Conservation (phyloP, 768 basidiomycete species). For the Naganishia vaughanmartiniae region DNA sequence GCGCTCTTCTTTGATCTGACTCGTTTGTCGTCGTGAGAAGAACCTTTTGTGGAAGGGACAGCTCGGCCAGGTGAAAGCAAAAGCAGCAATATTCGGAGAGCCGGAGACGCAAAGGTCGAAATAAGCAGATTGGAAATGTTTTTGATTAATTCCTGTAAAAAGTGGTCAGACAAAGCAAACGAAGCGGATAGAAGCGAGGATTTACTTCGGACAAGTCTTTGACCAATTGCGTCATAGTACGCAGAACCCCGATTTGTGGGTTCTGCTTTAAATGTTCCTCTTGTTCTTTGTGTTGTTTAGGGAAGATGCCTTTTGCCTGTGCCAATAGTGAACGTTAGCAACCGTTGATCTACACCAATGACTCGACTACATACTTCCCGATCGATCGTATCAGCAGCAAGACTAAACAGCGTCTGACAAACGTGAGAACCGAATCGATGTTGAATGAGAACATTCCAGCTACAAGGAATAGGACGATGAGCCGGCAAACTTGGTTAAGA, state of each 20-base stretch:
- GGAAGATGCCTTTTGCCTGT: conserved; percentile 38
- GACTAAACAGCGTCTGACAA: conserved; percentile 76
- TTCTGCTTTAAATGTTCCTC: conserved; percentile 25
- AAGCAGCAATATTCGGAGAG: conserved; percentile 72
- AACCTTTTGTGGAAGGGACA: conserved; percentile 53
- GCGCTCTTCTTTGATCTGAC: conserved; percentile 82
- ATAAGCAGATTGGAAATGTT: conserved; percentile 65
- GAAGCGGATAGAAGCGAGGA: conserved; percentile 31
- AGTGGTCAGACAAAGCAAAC: not conserved
- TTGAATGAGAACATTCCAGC: conserved; percentile 45
- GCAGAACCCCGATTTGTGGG: conserved; percentile 37
- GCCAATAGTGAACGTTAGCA: not conserved
- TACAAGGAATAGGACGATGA: not conserved
- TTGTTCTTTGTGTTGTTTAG: conserved; percentile 52
- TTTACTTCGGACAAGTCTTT: conserved; percentile 6
- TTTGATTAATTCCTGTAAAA: conserved; percentile 66
- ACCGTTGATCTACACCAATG: conserved; percentile 24
- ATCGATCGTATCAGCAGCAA: conserved; percentile 54
- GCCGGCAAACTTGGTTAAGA: not conserved
- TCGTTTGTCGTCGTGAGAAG: conserved; percentile 33
- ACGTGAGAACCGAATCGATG: conserved; percentile 96
- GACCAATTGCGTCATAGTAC: conserved; percentile 51
- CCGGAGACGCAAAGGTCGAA: conserved; percentile 88
- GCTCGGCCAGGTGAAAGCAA: conserved; percentile 65
- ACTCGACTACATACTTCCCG: conserved; percentile 47